phyloP scores from a whole-genome alignment of 1,284 basidiomycete genomes.

The Cerioporus squamosus region DNA sequence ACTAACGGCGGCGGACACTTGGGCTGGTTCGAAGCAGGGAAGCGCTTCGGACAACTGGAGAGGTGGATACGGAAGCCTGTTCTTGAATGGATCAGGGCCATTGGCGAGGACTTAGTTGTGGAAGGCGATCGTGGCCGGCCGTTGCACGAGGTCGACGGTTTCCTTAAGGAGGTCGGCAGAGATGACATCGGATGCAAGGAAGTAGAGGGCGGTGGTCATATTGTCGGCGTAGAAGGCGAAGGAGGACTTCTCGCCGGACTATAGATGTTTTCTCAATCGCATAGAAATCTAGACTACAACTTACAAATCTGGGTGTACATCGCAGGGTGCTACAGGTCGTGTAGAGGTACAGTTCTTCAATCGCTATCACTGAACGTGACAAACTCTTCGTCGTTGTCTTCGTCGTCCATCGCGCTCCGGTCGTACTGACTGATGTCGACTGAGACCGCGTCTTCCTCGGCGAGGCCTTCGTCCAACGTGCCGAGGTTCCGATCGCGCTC shows the following conservation, averaged over 20 bases:
- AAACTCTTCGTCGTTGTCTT: conserved; percentile 64
- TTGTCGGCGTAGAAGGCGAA: conserved; percentile 43
- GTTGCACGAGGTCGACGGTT: conserved; percentile 56
- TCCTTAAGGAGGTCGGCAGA: conserved; percentile 58
- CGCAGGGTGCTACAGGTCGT: conserved; percentile 21
- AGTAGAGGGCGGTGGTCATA: conserved; percentile 40
- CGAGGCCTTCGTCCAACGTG: conserved; percentile 69
- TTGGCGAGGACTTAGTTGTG: conserved; percentile 55
- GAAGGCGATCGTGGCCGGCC: conserved; percentile 37
- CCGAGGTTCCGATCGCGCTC: conserved; percentile 78
- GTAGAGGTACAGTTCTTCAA: conserved; percentile 38
- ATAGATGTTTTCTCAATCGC: conserved; percentile 25
- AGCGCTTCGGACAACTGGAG: conserved; percentile 46
- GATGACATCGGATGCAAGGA: conserved; percentile 54
- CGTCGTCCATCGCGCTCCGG: conserved; percentile 61
- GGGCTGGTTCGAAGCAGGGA: conserved; percentile 85
- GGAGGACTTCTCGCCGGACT: conserved; percentile 47
- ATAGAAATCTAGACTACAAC: conserved; percentile 24
- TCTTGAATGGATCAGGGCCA: conserved; percentile 73
- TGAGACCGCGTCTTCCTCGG: conserved; percentile 84
- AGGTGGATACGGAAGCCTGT: conserved; percentile 79
- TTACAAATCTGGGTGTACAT: conserved; percentile 13
- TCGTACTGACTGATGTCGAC: conserved; percentile 91
- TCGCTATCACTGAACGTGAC: conserved; percentile 85
- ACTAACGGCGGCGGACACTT: conserved; percentile 90